These are phyloP conservation scores for Triticum timopheevii DNA, from an alignment of 176 grass and related monocot species.

Conservation along the genomic window DNA sequence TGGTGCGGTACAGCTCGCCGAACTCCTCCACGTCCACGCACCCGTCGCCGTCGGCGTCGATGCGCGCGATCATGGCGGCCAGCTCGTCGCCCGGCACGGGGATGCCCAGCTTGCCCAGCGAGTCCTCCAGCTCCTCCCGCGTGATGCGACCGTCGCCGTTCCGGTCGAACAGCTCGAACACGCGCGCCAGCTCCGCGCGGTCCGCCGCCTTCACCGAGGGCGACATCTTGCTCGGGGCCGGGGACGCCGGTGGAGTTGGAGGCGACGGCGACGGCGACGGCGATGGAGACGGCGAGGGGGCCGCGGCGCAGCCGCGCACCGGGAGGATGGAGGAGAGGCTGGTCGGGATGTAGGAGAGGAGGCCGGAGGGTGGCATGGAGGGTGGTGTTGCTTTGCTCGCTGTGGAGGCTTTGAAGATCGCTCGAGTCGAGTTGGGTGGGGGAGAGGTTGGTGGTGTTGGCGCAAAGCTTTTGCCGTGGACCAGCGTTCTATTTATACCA, in stretches of 20 bases:
- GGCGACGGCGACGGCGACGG: background rate
- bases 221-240: conserved; percentile 32
- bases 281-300: background rate
- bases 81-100: conserved; percentile 52
- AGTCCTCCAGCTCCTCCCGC: conserved; percentile 68
- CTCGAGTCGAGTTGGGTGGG: background rate
- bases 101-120: conserved; percentile 67
- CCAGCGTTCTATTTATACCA: conserved; percentile 30
- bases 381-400: background rate
- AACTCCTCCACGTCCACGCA: conserved; percentile 83
- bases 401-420: conserved; percentile 16
- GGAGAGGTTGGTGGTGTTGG: background rate
- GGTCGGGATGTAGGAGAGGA: conserved; percentile 48
- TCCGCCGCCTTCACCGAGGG: conserved; percentile 8
- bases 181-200: conserved; percentile 47
- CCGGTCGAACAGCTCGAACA: conserved; percentile 78
- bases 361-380: conserved; percentile 31
- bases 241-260: background rate
- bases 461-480: conserved; percentile 22
- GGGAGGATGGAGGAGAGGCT: conserved; percentile 50
- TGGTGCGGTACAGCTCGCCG: conserved; percentile 53
- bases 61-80: conserved; percentile 58
- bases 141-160: conserved; percentile 75
- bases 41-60: conserved; percentile 75
- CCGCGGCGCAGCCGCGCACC: background rate